A percentile compares a stretch with the other conserved stretches of the same genome.
phyloP scores from a whole-genome alignment of 129 eudicot genomes.

The Smallanthus sonchifolius region DNA sequence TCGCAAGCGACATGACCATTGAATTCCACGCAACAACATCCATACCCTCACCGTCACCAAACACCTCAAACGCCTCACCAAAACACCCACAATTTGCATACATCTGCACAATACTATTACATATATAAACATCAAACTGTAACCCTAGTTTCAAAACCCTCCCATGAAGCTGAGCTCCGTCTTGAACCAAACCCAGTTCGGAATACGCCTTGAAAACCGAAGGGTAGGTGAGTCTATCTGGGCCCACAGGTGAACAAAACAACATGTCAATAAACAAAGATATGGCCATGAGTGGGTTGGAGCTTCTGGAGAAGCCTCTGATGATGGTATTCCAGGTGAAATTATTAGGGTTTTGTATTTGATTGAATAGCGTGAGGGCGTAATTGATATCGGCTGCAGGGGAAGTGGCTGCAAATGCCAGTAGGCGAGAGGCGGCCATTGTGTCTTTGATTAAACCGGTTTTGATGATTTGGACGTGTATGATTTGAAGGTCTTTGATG shows the following conservation, averaged over 20 bases:
- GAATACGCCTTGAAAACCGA: slow-evolving; percentile 70
- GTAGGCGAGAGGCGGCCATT: slow-evolving; percentile 57
- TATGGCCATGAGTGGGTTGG: slow-evolving; percentile 48
- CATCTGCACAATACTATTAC: slow-evolving; percentile 57
- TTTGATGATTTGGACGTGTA: slow-evolving; percentile 75
- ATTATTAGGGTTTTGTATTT: slow-evolving; percentile 37
- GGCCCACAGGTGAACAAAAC: slow-evolving; percentile 27
- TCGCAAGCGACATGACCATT: slow-evolving; percentile 46
- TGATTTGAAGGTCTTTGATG: slow-evolving; percentile 51
- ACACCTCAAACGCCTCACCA: slow-evolving; percentile 45
- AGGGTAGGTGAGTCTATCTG: slow-evolving; percentile 64
- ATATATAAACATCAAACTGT: slow-evolving; percentile 46
- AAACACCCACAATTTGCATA: slow-evolving; percentile 60
- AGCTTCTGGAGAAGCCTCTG: slow-evolving; percentile 60
- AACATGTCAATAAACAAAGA: slow-evolving; percentile 52
- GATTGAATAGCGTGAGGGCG: slow-evolving; percentile 45
- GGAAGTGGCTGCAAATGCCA: slow-evolving; percentile 53
- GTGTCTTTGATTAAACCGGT: slow-evolving; percentile 52
- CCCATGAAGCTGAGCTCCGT: slow-evolving; percentile 78
- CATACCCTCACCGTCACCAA: slow-evolving; percentile 33
- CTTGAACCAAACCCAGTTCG: slow-evolving; percentile 37
- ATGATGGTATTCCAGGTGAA: slow-evolving; percentile 69
- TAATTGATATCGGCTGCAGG: slow-evolving; percentile 45
- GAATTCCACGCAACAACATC: slow-evolving; percentile 72
- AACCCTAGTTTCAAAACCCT: slow-evolving; percentile 54